phyloP scores from a whole-genome alignment of 2,329 filamentous ascomycete genomes.

The Arthrobotrys musiformis region DNA sequence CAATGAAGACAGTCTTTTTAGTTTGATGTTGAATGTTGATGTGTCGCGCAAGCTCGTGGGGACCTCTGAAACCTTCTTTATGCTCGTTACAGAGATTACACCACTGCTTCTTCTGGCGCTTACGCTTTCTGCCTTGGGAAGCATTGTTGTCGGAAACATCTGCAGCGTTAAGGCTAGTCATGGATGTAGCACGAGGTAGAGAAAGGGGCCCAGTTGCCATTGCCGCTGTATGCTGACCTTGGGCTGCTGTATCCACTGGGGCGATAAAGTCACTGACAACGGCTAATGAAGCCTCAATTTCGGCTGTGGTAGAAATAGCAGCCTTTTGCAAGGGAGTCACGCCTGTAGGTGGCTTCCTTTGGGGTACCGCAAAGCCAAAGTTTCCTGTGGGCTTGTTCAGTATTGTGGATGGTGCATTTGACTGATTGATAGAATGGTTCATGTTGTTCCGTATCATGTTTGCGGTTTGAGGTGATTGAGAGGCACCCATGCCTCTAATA shows the following conservation, averaged over 20 bases:
- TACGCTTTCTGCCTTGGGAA: conserved; percentile 34
- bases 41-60: conserved; percentile 81
- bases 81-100: conserved; percentile 77
- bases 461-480: conserved; percentile 27
- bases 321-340: conserved; percentile 39
- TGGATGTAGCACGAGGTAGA: conserved; percentile 8
- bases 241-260: conserved; percentile 11
- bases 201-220: neutral
- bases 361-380: conserved; percentile 47
- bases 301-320: conserved; percentile 50
- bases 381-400: conserved; percentile 28
- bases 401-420: conserved; percentile 2
- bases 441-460: conserved; percentile 11
- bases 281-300: conserved; percentile 39
- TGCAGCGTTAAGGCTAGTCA: conserved; percentile 6
- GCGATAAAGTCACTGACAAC: conserved; percentile 25
- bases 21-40: conserved; percentile 74
- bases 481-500: conserved; percentile 22
- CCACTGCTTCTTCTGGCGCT: conserved; percentile 61
- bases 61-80: conserved; percentile 82
- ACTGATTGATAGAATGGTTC: neutral
- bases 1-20: conserved; percentile 72
- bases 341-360: conserved; percentile 7
- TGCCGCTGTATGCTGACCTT: neutral
- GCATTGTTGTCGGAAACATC: conserved; percentile 20